phyloP scores from a whole-genome alignment of 2,329 filamentous ascomycete species.

The Fusarium foetens region DNA sequence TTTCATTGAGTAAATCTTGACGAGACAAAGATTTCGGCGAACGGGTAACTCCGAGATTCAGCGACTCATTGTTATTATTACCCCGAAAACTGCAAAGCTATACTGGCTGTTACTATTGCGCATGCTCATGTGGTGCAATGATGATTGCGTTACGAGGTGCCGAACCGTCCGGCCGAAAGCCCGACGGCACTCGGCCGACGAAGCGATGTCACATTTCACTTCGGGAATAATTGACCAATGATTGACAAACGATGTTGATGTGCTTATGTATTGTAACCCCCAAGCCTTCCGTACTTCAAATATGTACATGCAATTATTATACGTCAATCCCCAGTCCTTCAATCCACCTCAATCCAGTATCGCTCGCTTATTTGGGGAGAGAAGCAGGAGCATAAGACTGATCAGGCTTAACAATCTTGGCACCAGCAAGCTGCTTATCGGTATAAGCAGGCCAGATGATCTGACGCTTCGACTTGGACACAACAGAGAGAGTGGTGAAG shows the following conservation, averaged over 20 bases:
- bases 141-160: background rate
- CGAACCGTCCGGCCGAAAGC: background rate
- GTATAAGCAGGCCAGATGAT: slow-evolving; percentile 66
- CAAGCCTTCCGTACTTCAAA: background rate
- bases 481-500: slow-evolving; percentile 65
- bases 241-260: background rate
- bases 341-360: background rate
- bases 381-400: slow-evolving; percentile 55
- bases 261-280: background rate
- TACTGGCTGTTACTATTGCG: background rate
- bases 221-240: background rate
- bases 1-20: too few species aligned
- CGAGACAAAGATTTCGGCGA: too few species aligned
- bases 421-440: slow-evolving; percentile 59
- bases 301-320: background rate
- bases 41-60: accelerated
- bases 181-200: background rate
- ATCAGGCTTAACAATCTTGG: slow-evolving; percentile 59
- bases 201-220: background rate
- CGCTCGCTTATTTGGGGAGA: slow-evolving; percentile 36
- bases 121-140: background rate
- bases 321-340: background rate
- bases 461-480: slow-evolving; percentile 53
- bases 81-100: accelerated
- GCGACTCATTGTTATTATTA: accelerated